Evolutionary conservation across 2,329 filamentous ascomycete species (phyloP).

Genomic region (Colletotrichum somersetense): DNA sequence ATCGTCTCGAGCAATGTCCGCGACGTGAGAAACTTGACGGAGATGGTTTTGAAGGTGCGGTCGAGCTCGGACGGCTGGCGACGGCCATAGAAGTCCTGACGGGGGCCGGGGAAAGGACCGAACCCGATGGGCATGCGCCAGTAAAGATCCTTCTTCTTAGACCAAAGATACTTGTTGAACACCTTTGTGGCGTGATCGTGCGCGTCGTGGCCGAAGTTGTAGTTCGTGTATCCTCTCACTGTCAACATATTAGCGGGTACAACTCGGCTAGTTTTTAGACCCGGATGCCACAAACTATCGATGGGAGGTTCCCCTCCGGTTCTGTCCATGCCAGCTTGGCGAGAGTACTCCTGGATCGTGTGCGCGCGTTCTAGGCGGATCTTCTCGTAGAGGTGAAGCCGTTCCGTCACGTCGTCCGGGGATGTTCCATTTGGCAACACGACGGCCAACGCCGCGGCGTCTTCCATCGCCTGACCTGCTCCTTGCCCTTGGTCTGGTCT

Average conservation of each 20-base stretch:
- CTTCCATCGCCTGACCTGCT: slow-evolving; percentile 74
- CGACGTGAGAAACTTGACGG: slow-evolving; percentile 64
- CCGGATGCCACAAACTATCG: slow-evolving; percentile 16
- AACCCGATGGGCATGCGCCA: slow-evolving; percentile 61
- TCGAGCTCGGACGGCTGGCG: slow-evolving; percentile 40
- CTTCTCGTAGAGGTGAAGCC: slow-evolving; percentile 70
- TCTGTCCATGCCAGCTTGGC: slow-evolving; percentile 62
- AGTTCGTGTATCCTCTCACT: slow-evolving; percentile 58
- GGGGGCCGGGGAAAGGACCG: slow-evolving; percentile 59
- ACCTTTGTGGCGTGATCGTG: slow-evolving; percentile 65
- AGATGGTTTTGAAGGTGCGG: slow-evolving; percentile 58
- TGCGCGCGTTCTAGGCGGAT: slow-evolving; percentile 69
- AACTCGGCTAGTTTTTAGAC: not conserved
- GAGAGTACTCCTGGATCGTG: slow-evolving; percentile 68
- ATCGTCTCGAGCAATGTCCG: slow-evolving; percentile 62
- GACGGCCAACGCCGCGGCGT: slow-evolving; percentile 69
- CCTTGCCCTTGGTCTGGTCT: slow-evolving; percentile 67
- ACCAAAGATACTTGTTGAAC: slow-evolving; percentile 63
- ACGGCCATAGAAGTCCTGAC: slow-evolving; percentile 31
- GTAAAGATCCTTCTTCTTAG: slow-evolving; percentile 52
- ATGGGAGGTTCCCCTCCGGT: slow-evolving; percentile 17
- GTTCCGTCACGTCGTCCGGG: slow-evolving; percentile 61
- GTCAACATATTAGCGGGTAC: not conserved
- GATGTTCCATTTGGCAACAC: slow-evolving; percentile 64
- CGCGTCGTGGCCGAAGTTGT: slow-evolving; percentile 71